A percentile compares a stretch with the other conserved stretches of the same genome.
These are phyloP conservation scores for Xylaria curta DNA, from an alignment of 495 filamentous ascomycete species.

Conservation along the genomic window DNA sequence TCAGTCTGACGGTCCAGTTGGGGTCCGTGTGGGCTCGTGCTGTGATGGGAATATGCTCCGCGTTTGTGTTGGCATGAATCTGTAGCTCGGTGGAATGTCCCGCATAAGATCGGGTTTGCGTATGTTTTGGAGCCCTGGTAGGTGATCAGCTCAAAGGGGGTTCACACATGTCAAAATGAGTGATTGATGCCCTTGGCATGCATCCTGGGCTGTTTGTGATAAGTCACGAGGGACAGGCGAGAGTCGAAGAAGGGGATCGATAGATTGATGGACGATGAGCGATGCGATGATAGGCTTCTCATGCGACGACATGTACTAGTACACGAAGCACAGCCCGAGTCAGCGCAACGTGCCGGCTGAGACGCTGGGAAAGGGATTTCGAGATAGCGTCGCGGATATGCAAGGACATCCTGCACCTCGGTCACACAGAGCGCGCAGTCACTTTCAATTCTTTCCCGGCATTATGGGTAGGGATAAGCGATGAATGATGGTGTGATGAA, in stretches of 20 bases:
- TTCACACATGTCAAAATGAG: constrained; percentile 23
- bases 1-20: constrained; percentile 7
- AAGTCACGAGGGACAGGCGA: constrained; percentile 22
- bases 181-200: constrained; percentile 24
- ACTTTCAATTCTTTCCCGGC: constrained; percentile 28
- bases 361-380: constrained; percentile 35
- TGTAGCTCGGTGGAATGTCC: constrained; percentile 16
- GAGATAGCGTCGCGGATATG: constrained; percentile 39
- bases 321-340: constrained; percentile 17
- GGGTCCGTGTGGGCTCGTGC: background rate
- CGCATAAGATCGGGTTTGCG: constrained; percentile 24
- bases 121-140: constrained; percentile 12
- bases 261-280: constrained; percentile 11
- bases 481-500: constrained; percentile 31
- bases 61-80: constrained; percentile 22
- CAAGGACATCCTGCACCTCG: constrained; percentile 35
- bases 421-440: constrained; percentile 29
- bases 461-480: constrained; percentile 43
- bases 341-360: constrained; percentile 22
- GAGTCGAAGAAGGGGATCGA: constrained; percentile 27
- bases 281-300: constrained; percentile 18
- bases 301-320: constrained; percentile 11
- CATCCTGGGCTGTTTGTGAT: constrained; percentile 22
- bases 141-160: constrained; percentile 19
- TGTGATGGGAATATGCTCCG: constrained; percentile 1